A percentile compares a stretch with the other conserved stretches of the same genome.
These are phyloP conservation scores for Neopestalotiopsis sp. DNA, from an alignment of 2,329 filamentous ascomycete genomes.

Conservation along the genomic window DNA sequence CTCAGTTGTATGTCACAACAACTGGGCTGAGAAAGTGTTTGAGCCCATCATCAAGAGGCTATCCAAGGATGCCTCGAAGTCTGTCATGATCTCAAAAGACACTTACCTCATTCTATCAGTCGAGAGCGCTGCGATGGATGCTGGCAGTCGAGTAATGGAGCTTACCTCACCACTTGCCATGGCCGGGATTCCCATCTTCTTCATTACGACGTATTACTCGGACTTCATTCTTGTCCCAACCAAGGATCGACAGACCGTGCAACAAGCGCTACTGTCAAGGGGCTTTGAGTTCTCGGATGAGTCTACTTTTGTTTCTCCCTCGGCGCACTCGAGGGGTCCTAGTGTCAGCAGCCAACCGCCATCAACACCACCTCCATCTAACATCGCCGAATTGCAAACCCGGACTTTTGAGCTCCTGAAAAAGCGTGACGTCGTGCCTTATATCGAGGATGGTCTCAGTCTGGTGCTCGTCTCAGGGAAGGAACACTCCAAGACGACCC, in stretches of 20 bases:
- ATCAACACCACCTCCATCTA: slow-evolving; percentile 77
- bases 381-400: slow-evolving; percentile 77
- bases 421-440: slow-evolving; percentile 75
- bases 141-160: slow-evolving; percentile 89
- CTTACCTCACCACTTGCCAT: slow-evolving; percentile 88
- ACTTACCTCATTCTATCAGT: slow-evolving; percentile 90
- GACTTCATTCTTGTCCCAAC: slow-evolving; percentile 93
- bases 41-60: slow-evolving; percentile 71
- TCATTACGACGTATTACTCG: slow-evolving; percentile 97
- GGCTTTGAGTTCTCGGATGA: slow-evolving; percentile 86
- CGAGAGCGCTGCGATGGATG: slow-evolving; percentile 87
- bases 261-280: slow-evolving; percentile 75
- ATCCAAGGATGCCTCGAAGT: slow-evolving; percentile 54
- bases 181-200: slow-evolving; percentile 95
- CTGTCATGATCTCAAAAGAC: slow-evolving; percentile 79
- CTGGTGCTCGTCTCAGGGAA: slow-evolving; percentile 82
- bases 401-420: slow-evolving; percentile 87
- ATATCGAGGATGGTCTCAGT: slow-evolving; percentile 70
- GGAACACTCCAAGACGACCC: slow-evolving; percentile 45
- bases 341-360: slow-evolving; percentile 52
- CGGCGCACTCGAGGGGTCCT: slow-evolving; percentile 43
- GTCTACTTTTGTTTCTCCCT: slow-evolving; percentile 69
- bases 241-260: slow-evolving; percentile 75
- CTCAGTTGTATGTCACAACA: slow-evolving; percentile 85
- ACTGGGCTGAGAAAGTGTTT: slow-evolving; percentile 78